Percentiles rank a stretch among this genome's conserved stretches.
These are phyloP conservation scores for Ophiocordyceps camponoti-saundersi DNA, from an alignment of 2,329 filamentous ascomycete genomes.

Conservation along the genomic window DNA sequence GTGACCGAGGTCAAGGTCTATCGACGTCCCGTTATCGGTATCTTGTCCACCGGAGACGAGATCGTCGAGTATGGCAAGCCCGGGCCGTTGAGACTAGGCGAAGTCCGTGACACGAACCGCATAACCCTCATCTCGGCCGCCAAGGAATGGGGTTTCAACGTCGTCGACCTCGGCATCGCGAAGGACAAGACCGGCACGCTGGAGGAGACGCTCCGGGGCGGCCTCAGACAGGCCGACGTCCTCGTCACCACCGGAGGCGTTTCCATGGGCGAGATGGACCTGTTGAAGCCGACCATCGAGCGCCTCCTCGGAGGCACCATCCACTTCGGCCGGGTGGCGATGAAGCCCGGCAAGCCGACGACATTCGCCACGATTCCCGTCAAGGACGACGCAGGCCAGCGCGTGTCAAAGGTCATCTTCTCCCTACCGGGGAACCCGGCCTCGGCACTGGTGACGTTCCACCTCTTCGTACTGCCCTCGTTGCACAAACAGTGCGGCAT, in stretches of 20 bases:
- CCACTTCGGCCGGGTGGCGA: constrained; percentile 86
- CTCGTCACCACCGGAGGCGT: constrained; percentile 89
- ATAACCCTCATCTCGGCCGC: constrained; percentile 72
- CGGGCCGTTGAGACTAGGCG: constrained; percentile 50
- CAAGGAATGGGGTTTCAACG: constrained; percentile 56
- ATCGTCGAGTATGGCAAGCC: constrained; percentile 59
- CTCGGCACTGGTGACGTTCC: constrained; percentile 79
- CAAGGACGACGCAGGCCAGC: constrained; percentile 39
- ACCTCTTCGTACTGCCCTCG: constrained; percentile 82
- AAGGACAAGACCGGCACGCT: constrained; percentile 56
- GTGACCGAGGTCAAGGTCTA: constrained; percentile 55
- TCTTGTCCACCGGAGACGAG: constrained; percentile 90
- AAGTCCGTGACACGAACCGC: constrained; percentile 87
- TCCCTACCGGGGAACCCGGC: constrained; percentile 88
- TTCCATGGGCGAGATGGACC: constrained; percentile 93
- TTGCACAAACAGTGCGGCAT: constrained; percentile 64
- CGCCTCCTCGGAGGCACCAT: constrained; percentile 78
- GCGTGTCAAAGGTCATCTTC: constrained; percentile 59
- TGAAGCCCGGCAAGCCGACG: constrained; percentile 97
- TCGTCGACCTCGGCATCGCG: constrained; percentile 74
- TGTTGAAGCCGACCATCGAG: constrained; percentile 92
- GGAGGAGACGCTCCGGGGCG: constrained; percentile 60
- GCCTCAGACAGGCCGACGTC: constrained; percentile 58
- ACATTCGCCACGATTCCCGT: constrained; percentile 82
- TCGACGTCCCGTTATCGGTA: constrained; percentile 60